Base-by-base conservation (phyloP, 2,329 filamentous ascomycete genomes). In the Pseudopithomyces chartarum region DNA sequence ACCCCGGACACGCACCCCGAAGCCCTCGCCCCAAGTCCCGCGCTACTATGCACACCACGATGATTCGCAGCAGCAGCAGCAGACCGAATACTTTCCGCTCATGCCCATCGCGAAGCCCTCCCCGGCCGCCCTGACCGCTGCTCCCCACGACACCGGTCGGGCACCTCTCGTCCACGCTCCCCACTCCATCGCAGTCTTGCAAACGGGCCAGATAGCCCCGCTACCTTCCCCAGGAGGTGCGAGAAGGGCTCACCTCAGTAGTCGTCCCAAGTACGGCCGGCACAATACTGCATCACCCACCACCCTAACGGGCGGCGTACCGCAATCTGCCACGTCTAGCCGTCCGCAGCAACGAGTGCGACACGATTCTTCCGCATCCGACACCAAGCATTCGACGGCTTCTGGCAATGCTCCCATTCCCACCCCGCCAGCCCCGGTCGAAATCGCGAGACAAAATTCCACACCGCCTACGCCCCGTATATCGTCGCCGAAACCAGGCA, bases 251-350 rank as follows among this genome's bases (percentile, higher is more conserved):
- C 81, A 84, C 57, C 80, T 84, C 55, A 84, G 85, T 58, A 84
- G 85, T 58, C 80, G 87, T 50, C 88, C 89, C 8, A 84, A 87
- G 60, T 81, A 88, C 54, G 82, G 80, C 40, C 84, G 91, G 54
- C 88, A 91, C 68, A 87, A 92, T 68, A 96, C 93, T 0, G 88
- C 90, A 22, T 96, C 92, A 2, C 92, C 93, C 1, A 93, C 89
- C 0, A 82, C 90, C 32, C 72, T 90, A 40, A 61, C 69, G 49
- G 54, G 65, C 32, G 66, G 61, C 60, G 69, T 68, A 34, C 64
- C 78, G 38, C 73, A 78, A 56, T 78, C 81, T 65, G 80, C 69
- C 44, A 73, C 76, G 45, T 56, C 68, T 34, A 39, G 58, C 5
- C 67, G 70, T 32, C 70, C 69, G 13, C 49, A 59, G 22, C 62